These are phyloP conservation scores for Parsonsia alboflavescens DNA, from an alignment of 257 asterid genomes.

Conservation along the genomic window DNA sequence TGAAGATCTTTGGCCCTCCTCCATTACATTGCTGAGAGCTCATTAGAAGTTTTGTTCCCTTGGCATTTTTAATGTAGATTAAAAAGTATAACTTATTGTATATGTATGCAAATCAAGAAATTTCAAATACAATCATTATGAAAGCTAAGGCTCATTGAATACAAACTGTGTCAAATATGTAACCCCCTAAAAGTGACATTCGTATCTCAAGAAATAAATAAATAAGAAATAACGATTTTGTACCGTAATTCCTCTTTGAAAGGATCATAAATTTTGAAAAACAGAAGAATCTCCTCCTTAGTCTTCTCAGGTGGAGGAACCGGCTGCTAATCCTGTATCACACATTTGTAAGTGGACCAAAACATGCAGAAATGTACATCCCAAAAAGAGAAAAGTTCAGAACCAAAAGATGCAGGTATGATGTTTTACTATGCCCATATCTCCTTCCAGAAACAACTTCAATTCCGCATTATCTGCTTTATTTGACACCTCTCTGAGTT, in stretches of 20 bases:
- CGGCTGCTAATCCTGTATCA: constrained; percentile 51
- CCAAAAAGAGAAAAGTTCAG: neutral
- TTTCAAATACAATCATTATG: neutral
- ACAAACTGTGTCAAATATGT: neutral
- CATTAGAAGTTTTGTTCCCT: neutral
- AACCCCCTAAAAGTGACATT: neutral
- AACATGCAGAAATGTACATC: neutral
- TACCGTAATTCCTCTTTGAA: constrained; percentile 62
- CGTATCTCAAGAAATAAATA: constrained; percentile 6
- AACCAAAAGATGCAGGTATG: constrained; percentile 13
- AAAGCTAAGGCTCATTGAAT: neutral
- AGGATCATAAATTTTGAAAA: constrained; percentile 73
- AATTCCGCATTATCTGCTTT: constrained; percentile 67
- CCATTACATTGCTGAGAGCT: neutral
- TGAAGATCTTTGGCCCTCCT: neutral
- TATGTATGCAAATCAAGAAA: neutral
- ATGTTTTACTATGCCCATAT: constrained; percentile 48
- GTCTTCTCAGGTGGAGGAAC: constrained; percentile 53
- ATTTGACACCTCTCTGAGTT: constrained; percentile 68
- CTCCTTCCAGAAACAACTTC: constrained; percentile 68
- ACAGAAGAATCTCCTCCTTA: constrained; percentile 71
- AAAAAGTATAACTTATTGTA: neutral
- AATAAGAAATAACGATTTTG: neutral
- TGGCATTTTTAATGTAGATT: neutral
- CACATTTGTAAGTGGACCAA: neutral